A percentile compares a stretch with the other conserved stretches of the same genome.
phyloP scores from a whole-genome alignment of 2,329 filamentous ascomycete genomes.

The Aspergillus sp. region DNA sequence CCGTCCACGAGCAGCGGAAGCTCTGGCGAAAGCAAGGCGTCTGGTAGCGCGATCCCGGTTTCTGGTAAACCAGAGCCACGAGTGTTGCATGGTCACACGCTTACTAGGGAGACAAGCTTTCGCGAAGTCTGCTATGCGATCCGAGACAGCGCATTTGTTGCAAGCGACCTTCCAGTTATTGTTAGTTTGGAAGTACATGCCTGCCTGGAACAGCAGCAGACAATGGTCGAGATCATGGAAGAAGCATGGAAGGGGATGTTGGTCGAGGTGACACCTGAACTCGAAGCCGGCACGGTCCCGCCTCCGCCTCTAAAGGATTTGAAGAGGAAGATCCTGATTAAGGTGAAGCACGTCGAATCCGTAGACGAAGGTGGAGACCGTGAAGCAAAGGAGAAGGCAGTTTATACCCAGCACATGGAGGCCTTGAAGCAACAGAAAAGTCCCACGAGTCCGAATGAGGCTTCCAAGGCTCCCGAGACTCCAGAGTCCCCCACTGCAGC shows the following conservation, averaged over 20 bases:
- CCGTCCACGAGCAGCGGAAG: conserved; percentile 9
- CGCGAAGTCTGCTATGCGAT: conserved; percentile 83
- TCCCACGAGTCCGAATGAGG: background rate
- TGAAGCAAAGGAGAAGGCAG: conserved; percentile 7
- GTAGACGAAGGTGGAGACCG: conserved; percentile 31
- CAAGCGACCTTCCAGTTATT: conserved; percentile 78
- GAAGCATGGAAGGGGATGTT: conserved; percentile 79
- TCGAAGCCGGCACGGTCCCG: conserved; percentile 55
- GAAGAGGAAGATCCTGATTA: conserved; percentile 77
- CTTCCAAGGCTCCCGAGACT: background rate
- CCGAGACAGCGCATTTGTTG: conserved; percentile 73
- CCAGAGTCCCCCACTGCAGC: conserved; percentile 27
- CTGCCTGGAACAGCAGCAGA: conserved; percentile 76
- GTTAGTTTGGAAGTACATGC: conserved; percentile 92
- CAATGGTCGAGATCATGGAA: conserved; percentile 93
- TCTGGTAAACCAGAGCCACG: conserved; percentile 65
- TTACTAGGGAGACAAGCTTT: conserved; percentile 84
- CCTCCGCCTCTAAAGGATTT: conserved; percentile 74
- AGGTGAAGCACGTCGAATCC: conserved; percentile 69
- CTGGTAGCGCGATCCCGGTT: background rate
- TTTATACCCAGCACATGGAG: conserved; percentile 4
- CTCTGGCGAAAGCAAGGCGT: background rate
- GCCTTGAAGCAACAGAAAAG: conserved; percentile 7
- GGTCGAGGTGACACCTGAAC: conserved; percentile 64
- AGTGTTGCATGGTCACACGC: conserved; percentile 82